Evolutionary conservation across 768 basidiomycete species (phyloP).

Genomic region (Lactifluus volemus): DNA sequence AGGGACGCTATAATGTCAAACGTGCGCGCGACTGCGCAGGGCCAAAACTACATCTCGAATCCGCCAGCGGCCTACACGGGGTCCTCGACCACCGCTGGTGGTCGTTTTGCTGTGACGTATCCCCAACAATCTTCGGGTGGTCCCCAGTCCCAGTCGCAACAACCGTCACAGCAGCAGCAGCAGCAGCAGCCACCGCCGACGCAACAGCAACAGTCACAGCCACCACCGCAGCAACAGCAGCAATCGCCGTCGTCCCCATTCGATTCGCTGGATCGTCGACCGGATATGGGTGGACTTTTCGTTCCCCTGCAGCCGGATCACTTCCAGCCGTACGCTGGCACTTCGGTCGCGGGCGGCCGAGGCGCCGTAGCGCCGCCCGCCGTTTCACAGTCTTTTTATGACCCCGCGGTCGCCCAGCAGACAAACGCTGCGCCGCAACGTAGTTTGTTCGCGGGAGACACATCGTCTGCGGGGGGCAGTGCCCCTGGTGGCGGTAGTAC

Average conservation of each 20-base stretch:
- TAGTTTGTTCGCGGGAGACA: conserved; percentile 26
- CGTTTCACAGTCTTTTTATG: conserved; percentile 62
- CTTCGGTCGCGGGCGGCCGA: conserved; percentile 25
- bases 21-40: conserved; percentile 54
- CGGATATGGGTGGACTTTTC: conserved; percentile 62
- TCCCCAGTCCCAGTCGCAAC: conserved; percentile 23
- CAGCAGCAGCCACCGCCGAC: conserved; percentile 19
- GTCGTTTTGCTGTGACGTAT: conserved; percentile 54
- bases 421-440: conserved; percentile 24
- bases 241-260: conserved; percentile 37
- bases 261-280: conserved; percentile 52
- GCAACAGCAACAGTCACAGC: conserved; percentile 25
- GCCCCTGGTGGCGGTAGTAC: conserved; percentile 31
- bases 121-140: conserved; percentile 19
- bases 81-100: conserved; percentile 42
- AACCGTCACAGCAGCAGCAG: conserved; percentile 25
- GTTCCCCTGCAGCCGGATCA: conserved; percentile 81
- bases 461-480: conserved; percentile 13
- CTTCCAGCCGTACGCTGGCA: conserved; percentile 44
- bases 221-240: conserved; percentile 24
- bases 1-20: conserved; percentile 78
- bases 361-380: conserved; percentile 46
- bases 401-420: conserved; percentile 43
- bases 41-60: conserved; percentile 38
- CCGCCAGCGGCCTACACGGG: conserved; percentile 68